Evolutionary conservation across 495 filamentous ascomycete species (phyloP).

Genomic region (Daldinia decipiens): DNA sequence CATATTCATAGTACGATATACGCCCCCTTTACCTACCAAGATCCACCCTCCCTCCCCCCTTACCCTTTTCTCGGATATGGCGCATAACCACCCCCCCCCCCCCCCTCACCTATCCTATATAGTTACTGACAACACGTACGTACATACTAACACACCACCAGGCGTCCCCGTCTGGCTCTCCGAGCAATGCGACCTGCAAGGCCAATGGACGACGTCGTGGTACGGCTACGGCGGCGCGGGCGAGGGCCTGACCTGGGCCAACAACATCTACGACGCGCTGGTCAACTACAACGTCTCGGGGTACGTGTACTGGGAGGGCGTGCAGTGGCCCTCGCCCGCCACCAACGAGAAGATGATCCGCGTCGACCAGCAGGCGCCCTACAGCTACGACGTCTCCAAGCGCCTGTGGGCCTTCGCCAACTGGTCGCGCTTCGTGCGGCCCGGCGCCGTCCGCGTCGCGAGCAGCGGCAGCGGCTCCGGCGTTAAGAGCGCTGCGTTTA

Average conservation of each 20-base stretch:
- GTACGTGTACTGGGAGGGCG: constrained; percentile 67
- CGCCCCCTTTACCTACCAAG: background rate
- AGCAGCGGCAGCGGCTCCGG: constrained; percentile 47
- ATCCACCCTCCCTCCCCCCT: background rate
- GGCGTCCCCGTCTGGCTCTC: constrained; percentile 52
- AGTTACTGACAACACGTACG: too few relatives aligned
- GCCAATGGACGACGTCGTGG: constrained; percentile 59
- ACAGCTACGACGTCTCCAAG: constrained; percentile 54
- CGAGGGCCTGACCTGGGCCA: constrained; percentile 68
- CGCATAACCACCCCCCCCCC: background rate
- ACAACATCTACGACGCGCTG: constrained; percentile 61
- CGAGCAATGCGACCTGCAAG: constrained; percentile 60
- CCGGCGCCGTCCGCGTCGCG: constrained; percentile 58
- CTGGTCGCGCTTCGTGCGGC: constrained; percentile 60
- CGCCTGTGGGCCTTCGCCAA: constrained; percentile 66
- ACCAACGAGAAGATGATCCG: constrained; percentile 60
- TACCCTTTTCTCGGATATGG: background rate
- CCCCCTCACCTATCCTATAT: too few relatives aligned
- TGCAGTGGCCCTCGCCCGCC: constrained; percentile 58
- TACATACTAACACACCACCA: constrained; percentile 23
- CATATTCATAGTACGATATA: constrained; percentile 20
- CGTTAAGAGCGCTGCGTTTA: constrained; percentile 60
- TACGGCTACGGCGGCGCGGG: constrained; percentile 56
- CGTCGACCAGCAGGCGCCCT: constrained; percentile 52
- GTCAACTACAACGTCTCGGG: constrained; percentile 57